A percentile compares a stretch with the other conserved stretches of the same genome.
Evolutionary conservation across 176 grass and related monocot genomes (phyloP).

Genomic region (Puccinellia tenuiflora): DNA sequence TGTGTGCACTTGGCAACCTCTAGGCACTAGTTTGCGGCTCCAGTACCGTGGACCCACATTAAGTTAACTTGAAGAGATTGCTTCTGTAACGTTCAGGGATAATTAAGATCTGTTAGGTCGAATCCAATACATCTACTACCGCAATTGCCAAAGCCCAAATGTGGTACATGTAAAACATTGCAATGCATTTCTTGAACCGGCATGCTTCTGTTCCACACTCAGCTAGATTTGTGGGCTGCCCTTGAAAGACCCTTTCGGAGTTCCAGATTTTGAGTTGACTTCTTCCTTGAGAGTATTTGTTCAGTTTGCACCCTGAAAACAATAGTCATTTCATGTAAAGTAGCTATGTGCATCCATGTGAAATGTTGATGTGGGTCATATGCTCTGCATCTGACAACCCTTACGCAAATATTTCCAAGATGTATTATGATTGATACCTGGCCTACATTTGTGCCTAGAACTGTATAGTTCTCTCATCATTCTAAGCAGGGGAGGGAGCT

Average conservation of each 20-base stretch:
- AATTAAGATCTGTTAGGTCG: neutral
- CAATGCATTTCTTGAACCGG: neutral
- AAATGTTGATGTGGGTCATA: neutral
- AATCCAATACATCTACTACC: neutral
- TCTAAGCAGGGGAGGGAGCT: neutral
- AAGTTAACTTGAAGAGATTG: constrained; percentile 22
- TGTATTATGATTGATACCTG: neutral
- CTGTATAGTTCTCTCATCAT: neutral
- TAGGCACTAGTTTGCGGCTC: neutral
- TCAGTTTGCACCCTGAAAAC: neutral
- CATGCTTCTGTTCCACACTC: neutral
- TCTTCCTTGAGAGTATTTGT: neutral
- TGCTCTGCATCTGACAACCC: neutral
- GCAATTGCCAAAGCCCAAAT: neutral
- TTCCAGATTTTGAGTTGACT: neutral
- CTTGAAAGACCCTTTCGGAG: neutral
- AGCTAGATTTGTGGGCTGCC: neutral
- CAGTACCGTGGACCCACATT: neutral
- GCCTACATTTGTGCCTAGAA: neutral
- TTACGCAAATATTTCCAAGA: neutral
- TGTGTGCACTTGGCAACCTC: constrained; percentile 18
- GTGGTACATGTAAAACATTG: neutral
- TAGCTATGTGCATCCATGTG: neutral
- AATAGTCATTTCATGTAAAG: neutral
- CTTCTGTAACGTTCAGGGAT: constrained; percentile 7